A percentile compares a stretch with the other conserved stretches of the same genome.
Conservation (phyloP, 768 basidiomycete genomes). For the Psilocybe sp. region DNA sequence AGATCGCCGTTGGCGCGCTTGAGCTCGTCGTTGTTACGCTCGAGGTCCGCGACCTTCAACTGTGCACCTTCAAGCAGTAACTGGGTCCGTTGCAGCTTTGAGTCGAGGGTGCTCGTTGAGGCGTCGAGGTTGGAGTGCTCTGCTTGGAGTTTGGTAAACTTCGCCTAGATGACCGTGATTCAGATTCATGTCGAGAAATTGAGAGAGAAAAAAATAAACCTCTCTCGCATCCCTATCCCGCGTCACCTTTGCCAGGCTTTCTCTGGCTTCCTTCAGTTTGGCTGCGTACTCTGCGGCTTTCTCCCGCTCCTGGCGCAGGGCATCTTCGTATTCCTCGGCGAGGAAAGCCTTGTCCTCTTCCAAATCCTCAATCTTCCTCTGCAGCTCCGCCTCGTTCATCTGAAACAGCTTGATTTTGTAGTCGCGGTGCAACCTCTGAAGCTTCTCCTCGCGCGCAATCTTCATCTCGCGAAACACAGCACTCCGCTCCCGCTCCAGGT, state of each 20-base stretch:
- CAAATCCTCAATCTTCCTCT: constrained; percentile 48
- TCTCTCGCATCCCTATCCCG: constrained; percentile 45
- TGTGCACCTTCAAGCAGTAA: constrained; percentile 59
- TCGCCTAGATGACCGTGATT: constrained; percentile 22
- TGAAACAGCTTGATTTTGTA: constrained; percentile 68
- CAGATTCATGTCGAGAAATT: constrained; percentile 6
- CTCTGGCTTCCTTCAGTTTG: constrained; percentile 37
- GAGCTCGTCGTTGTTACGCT: constrained; percentile 55
- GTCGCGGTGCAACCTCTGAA: constrained; percentile 62
- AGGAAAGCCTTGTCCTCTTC: constrained; percentile 39
- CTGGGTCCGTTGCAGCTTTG: constrained; percentile 54
- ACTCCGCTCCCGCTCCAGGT: constrained; percentile 51
- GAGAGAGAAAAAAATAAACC: constrained; percentile 27
- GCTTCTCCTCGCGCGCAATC: constrained; percentile 50
- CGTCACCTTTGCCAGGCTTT: constrained; percentile 33
- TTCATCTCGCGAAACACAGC: constrained; percentile 55
- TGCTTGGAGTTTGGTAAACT: constrained; percentile 41
- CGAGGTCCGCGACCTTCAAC: constrained; percentile 49
- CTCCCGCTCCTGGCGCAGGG: constrained; percentile 42
- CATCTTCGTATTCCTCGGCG: constrained; percentile 43
- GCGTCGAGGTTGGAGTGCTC: constrained; percentile 49
- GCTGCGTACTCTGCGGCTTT: constrained; percentile 29
- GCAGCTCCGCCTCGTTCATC: constrained; percentile 57
- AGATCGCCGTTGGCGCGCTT: constrained; percentile 54
- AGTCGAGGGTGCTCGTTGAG: constrained; percentile 39